Conservation (phyloP, 495 filamentous ascomycete species). For the Penicillium alfredii region DNA sequence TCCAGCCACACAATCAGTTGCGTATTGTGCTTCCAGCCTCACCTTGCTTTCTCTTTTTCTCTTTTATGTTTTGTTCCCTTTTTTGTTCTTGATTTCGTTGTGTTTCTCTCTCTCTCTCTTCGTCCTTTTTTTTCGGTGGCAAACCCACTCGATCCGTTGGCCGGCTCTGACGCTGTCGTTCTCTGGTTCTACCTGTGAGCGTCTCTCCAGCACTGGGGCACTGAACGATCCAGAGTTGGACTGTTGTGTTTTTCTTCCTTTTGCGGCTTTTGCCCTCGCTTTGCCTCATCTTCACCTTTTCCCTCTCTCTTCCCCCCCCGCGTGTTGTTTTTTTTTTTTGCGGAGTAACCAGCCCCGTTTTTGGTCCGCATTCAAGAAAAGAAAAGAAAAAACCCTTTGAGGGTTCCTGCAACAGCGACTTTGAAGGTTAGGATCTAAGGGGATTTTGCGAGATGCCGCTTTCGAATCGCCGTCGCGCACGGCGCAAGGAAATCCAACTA, state of each 20-base stretch:
- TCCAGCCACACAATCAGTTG: conserved; percentile 24
- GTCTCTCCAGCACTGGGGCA: conserved; percentile 23
- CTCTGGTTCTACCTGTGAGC: conserved; percentile 35
- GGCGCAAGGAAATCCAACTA: conserved; percentile 44
- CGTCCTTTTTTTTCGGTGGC: conserved; percentile 30
- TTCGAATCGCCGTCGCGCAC: conserved; percentile 47
- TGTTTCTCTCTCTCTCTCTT: conserved; percentile 6
- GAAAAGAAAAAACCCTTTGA: conserved; percentile 6
- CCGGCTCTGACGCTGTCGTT: conserved; percentile 17
- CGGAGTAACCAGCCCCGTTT: conserved; percentile 1
- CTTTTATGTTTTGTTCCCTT: conserved; percentile 5
- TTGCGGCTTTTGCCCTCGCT: conserved; percentile 20
- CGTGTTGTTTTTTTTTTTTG: conserved; percentile 7
- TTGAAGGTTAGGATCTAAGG: not conserved
- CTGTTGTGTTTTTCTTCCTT: conserved; percentile 10
- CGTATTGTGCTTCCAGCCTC: conserved; percentile 2
- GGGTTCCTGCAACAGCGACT: not conserved
- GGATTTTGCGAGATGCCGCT: conserved; percentile 36
- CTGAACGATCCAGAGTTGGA: conserved; percentile 25
- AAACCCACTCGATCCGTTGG: conserved; percentile 22
- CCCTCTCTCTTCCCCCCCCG: conserved; percentile 11
- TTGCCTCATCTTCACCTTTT: conserved; percentile 16
- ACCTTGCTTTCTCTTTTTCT: conserved; percentile 1
- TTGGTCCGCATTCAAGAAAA: conserved; percentile 2
- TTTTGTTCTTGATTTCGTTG: not conserved